These are phyloP conservation scores for Coemansia sp. DNA, from an alignment of 192 early-diverging fungal species.

Conservation along the genomic window DNA sequence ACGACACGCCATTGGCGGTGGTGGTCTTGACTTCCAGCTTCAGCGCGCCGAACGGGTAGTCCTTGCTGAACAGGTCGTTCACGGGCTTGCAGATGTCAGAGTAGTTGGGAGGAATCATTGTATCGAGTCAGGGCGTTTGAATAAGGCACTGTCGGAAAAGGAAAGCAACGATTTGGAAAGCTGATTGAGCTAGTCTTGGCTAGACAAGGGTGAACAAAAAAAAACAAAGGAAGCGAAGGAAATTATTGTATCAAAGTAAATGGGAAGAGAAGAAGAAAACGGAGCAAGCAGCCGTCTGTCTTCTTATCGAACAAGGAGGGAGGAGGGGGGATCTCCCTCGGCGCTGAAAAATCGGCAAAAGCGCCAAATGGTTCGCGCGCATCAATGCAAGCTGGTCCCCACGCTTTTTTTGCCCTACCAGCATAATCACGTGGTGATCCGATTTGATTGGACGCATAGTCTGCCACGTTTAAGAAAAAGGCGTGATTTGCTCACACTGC, in stretches of 20 bases:
- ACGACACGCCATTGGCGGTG: constrained; percentile 94
- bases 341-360: constrained; percentile 4
- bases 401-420: background rate
- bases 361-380: background rate
- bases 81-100: constrained; percentile 93
- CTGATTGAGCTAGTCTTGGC: background rate
- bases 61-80: constrained; percentile 96
- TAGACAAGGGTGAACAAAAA: background rate
- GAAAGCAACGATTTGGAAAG: background rate
- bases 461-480: constrained; percentile 19
- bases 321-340: background rate
- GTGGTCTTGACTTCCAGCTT: constrained; percentile 98
- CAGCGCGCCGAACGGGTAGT: constrained; percentile 89
- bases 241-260: too few relatives aligned
- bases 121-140: background rate
- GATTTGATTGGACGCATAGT: constrained; percentile 19
- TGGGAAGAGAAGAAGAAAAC: background rate
- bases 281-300: background rate
- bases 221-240: constrained; percentile 1
- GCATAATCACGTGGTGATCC: constrained; percentile 12
- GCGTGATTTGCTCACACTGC: background rate
- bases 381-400: background rate
- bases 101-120: constrained; percentile 80
- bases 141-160: background rate
- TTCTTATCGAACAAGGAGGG: background rate